A percentile compares a stretch with the other conserved stretches of the same genome.
phyloP scores from a whole-genome alignment of 2,329 filamentous ascomycete genomes.

The Talaromyces amestolkiae region DNA sequence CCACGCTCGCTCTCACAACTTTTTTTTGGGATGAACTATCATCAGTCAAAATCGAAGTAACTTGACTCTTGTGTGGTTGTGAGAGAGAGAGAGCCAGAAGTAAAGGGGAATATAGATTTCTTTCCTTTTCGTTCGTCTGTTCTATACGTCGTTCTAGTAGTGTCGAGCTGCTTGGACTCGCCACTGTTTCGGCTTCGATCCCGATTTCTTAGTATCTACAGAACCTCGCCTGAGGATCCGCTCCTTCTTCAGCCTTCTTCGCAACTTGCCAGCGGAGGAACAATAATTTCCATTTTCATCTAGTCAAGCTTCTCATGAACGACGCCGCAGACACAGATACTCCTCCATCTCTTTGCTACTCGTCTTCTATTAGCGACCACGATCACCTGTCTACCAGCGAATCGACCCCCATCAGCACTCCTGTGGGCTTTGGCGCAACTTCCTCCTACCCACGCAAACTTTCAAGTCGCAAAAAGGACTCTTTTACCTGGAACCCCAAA shows the following conservation, averaged over 20 bases:
- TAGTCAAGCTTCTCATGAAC: constrained; percentile 44
- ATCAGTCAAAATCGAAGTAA: not conserved
- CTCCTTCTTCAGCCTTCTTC: constrained; percentile 2
- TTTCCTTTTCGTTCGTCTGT: not conserved
- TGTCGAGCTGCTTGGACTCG: not conserved
- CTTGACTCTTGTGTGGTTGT: not conserved
- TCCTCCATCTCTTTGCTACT: constrained; percentile 52
- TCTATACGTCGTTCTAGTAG: constrained; percentile 4
- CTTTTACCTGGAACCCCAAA: constrained; percentile 45
- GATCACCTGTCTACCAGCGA: constrained; percentile 53
- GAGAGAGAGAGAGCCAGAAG: not conserved
- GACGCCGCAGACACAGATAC: constrained; percentile 53
- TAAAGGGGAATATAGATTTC: constrained; percentile 1
- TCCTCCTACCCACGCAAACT: constrained; percentile 38
- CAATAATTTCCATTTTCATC: not conserved
- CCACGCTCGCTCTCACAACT: constrained; percentile 6
- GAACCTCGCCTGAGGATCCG: constrained; percentile 7
- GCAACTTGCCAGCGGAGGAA: not conserved
- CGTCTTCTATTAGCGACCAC: constrained; percentile 48
- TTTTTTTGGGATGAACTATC: constrained; percentile 12
- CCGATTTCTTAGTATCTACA: constrained; percentile 1
- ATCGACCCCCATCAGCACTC: constrained; percentile 48
- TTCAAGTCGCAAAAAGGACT: constrained; percentile 43
- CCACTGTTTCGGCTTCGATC: constrained; percentile 12
- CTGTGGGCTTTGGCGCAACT: constrained; percentile 48